Evolutionary conservation across 345 rosid genomes (phyloP), one percentile per base, ranked within the genome.

Genomic region (Gossypium herbaceum): DNA sequence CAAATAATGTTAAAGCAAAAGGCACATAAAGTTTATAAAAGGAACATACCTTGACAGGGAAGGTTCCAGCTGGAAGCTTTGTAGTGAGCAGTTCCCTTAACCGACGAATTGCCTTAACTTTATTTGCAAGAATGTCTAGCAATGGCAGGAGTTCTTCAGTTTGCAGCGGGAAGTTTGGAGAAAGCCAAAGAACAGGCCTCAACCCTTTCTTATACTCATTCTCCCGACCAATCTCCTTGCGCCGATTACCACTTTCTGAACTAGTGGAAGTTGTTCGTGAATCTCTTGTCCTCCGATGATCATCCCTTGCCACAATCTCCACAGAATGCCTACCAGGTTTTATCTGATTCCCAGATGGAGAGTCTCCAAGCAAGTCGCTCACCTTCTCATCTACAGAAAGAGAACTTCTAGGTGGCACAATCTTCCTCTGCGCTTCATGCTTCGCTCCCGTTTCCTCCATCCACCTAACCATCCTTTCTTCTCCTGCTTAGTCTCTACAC

Each of bases 401-500:
- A 34, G 41, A 34, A 34, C 41, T 34, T 5, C 41, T 34, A 34
- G 41, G 41, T 34, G 41, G 41, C 41, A 34, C 41, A 34, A 34
- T 34, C 7, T 34, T 34, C 41, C 41, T 34, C 41, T 34, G 41
- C 41, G 1, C 41, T 5, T 34, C 96, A 29, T 64, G 86, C 80
- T 91, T 91, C 1, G 81, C 65, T 92, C 99, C 51, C 88, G 87
- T 72, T 82, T 95, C 79, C 94, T 90, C 99, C 99, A 95, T 44
- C 94, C 94, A 61, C 94, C 93, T 83, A 94, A 93, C 99, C 98
- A 94, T 20, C 98, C 97, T 83, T 90, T 93, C 90, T 93, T 95
- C 82, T 91, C 97, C 27, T 69, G 86, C 84, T 88, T 94, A 25
- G 64, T 55, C 7, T 86, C 90, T 54, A 81, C 88, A 82, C 80